These are phyloP conservation scores for Penicillium sp. DNA, from an alignment of 2,329 filamentous ascomycete species.

Conservation along the genomic window DNA sequence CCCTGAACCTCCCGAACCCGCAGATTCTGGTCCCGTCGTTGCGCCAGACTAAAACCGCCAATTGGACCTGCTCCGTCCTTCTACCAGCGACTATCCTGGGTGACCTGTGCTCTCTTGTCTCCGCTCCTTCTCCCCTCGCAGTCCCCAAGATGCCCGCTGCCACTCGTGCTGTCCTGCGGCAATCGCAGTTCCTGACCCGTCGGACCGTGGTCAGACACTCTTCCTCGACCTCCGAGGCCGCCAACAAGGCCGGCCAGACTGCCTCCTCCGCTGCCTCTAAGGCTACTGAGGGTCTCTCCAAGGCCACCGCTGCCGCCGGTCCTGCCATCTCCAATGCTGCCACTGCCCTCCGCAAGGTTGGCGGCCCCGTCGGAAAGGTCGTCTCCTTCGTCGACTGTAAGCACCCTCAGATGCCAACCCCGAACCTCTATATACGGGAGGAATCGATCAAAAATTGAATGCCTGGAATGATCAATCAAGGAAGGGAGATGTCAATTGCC, in stretches of 20 bases:
- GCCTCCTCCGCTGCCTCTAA: constrained; percentile 56
- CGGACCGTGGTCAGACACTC: constrained; percentile 52
- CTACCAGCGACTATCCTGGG: constrained; percentile 33
- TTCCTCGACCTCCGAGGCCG: constrained; percentile 51
- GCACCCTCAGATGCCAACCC: constrained; percentile 37
- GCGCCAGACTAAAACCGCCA: constrained; percentile 40
- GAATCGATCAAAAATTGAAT: not conserved
- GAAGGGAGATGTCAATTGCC: constrained; percentile 2
- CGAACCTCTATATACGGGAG: constrained; percentile 2
- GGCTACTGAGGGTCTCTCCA: constrained; percentile 80
- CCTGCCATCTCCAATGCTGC: constrained; percentile 76
- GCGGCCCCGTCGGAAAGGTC: constrained; percentile 79
- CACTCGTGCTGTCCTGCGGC: constrained; percentile 51
- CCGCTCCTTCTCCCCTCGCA: constrained; percentile 30
- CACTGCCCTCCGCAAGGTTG: constrained; percentile 73
- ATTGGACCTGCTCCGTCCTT: constrained; percentile 44
- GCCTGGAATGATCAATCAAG: not conserved
- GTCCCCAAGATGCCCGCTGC: constrained; percentile 49
- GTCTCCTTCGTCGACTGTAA: constrained; percentile 85
- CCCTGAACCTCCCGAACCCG: constrained; percentile 49
- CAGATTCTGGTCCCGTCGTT: constrained; percentile 43
- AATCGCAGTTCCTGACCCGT: constrained; percentile 53
- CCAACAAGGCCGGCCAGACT: constrained; percentile 50
- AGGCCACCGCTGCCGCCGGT: constrained; percentile 78
- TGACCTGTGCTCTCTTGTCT: constrained; percentile 30